Conservation (phyloP, 2,329 filamentous ascomycete species). For the Xylaria sp. region DNA sequence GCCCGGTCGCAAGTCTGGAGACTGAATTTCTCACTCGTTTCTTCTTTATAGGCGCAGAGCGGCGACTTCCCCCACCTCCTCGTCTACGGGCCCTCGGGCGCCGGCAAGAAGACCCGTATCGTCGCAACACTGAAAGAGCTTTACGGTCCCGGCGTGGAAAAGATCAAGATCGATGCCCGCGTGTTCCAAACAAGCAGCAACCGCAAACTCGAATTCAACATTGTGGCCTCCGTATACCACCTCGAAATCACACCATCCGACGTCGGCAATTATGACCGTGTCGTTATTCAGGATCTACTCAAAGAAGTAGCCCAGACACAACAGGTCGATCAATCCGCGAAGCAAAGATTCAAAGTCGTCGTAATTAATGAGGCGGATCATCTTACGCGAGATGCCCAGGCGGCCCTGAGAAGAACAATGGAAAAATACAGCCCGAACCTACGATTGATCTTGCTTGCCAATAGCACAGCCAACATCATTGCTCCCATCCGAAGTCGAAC, state of each 20-base stretch:
- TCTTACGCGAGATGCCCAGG: conserved; percentile 91
- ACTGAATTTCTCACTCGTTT: conserved; percentile 12
- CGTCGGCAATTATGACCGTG: conserved; percentile 93
- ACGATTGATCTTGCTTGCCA: conserved; percentile 87
- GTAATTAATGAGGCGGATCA: conserved; percentile 99
- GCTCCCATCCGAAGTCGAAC: conserved; percentile 95
- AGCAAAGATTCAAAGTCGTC: conserved; percentile 95
- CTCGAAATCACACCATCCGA: conserved; percentile 98
- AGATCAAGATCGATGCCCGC: conserved; percentile 98
- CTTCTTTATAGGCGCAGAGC: conserved; percentile 76
- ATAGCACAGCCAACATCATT: conserved; percentile 98
- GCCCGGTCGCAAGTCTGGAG: conserved; percentile 2
- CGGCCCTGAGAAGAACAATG: conserved; percentile 93
- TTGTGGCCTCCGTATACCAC: conserved; percentile 95
- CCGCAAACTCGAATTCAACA: conserved; percentile 99
- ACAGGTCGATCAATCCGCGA: conserved; percentile 92
- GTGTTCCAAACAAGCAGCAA: conserved; percentile 96
- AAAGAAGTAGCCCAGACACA: conserved; percentile 99
- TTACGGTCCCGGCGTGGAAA: conserved; percentile 96
- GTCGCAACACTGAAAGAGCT: conserved; percentile 94
- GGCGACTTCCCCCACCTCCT: conserved; percentile 98
- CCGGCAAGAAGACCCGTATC: conserved; percentile 96
- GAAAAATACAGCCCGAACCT: conserved; percentile 98
- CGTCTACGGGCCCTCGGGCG: conserved; percentile 94
- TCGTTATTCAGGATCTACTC: conserved; percentile 91